Base-by-base conservation (phyloP, 2,329 filamentous ascomycete genomes). In the Clonostachys rhizophaga region DNA sequence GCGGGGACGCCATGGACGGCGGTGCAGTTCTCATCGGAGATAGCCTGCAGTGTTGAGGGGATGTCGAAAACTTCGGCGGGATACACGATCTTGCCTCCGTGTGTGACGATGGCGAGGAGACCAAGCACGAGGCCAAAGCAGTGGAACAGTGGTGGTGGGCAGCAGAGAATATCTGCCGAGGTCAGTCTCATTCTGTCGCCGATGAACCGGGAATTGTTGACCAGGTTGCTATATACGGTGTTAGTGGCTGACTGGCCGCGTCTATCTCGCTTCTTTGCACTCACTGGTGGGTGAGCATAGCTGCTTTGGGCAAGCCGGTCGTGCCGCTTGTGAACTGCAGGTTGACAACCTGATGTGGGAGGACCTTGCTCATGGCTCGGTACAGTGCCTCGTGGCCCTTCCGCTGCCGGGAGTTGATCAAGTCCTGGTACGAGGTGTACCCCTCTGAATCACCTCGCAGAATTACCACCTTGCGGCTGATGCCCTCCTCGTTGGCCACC, bases 71-170 rank as follows among this genome's bases (percentile, higher is more conserved):
- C 81, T 56, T 90, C 85, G 52, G 79, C 78, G 1, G 89, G 87
- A 58, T 89, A 89, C 10, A 92, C 81, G 44, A 91, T 83, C 63
- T 86, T 87, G 37, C 80, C 81, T 42, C 88, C 87, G 61, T 91
- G 87, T 0, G 86, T 90, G 45, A 91, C 67, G 40, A 81, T 75
- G 2, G 86, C 83, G 47, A 91, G 76, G 41, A 91, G 74, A 9
- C 88, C 88, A 4, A 91, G 78, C 1, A 91, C 87, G 8, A 92
- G 78, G 2, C 88, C 88, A 59, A 92, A 92, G 70, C 87, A 92
- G 70, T 94, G 89, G 72, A 94, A 94, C 5, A 94, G 75, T 0
- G 89, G 89, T 0, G 89, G 88, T 4, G 88, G 88, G 62, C 89
- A 94, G 70, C 88, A 92, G 11, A 94, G 74, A 8, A 84, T 71